Evolutionary conservation across 345 rosid species (phyloP), one percentile per base, ranked within the genome.

Genomic region (Trapa bicornis): DNA sequence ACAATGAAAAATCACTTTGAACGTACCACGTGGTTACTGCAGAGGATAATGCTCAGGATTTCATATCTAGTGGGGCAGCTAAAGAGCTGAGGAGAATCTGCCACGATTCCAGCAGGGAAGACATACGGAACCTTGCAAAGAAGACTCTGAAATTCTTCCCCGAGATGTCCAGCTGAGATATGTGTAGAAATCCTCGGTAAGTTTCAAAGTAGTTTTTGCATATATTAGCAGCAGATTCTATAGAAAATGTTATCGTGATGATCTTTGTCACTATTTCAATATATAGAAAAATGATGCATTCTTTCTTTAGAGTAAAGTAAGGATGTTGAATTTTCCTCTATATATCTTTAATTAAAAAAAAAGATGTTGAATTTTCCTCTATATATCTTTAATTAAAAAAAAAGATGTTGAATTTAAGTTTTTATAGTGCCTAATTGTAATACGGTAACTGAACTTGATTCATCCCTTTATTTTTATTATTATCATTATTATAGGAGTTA

Each of bases 41-140:
- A 89, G 97, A 82, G 78, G 87, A 82, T 42, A 93, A 93, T 76
- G 83, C 73, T 0, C 79, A 68, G 75, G 90, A 90, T 70, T 88
- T 88, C 80, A 77, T 72, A 72, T 74, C 79, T 14, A 71, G 77
- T 7, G 92, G 96, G 58, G 90, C 87, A 13, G 72, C 80, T 9
- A 80, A 80, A 73, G 90, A 86, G 77, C 82, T 93, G 5, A 74
- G 67, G 16, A 74, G 90, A 41, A 88, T 93, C 72, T 88, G 96
- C 8, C 71, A 65, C 35, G 97, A 89, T 70, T 89, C 98, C 15
- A 85, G 79, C 65, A 81, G 97, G 79, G 98, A 93, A 54, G 98
- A 93, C 50, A 89, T 93, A 41, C 85, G 93, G 47, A 84, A 77
- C 76, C 86, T 92, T 66, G 98, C 98, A 15, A 88, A 81, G 85